Base-by-base conservation (phyloP, 495 filamentous ascomycete species). In the Polyplosphaeria fusca region DNA sequence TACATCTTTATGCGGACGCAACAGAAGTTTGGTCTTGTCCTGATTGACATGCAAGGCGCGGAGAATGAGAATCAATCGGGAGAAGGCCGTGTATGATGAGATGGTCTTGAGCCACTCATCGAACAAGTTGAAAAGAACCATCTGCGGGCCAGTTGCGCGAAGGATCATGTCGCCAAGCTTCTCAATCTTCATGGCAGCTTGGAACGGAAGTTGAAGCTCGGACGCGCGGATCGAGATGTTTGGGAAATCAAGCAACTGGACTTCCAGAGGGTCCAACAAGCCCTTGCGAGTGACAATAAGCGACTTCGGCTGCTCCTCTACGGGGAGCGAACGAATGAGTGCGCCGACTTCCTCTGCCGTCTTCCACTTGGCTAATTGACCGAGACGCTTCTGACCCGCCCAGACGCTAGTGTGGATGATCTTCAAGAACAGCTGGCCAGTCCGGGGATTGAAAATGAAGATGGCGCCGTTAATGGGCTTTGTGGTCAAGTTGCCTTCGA, bases 381-480 rank as follows among this genome's bases (percentile, higher is more conserved):
- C 94, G 14, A 99, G 79, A 87, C 94, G 94, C 73, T 99, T 99
- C 72, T 99, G 94, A 37, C 94, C 94, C 28, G 94, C 94, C 94
- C 94, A 99, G 35, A 99, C 94, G 65, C 91, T 96, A 2, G 94
- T 99, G 74, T 99, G 94, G 62, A 99, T 99, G 67, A 99, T 96
- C 82, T 99, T 99, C 64, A 99, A 72, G 82, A 99, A 99, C 18
- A 99, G 74, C 66, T 99, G 94, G 27, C 94, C 94, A 59, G 94
- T 97, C 42, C 94, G 84, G 16, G 94, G 94, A 68, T 97, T 99
- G 83, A 99, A 96, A 73, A 99, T 97, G 77, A 99, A 97, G 67
- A 99, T 99, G 28, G 94, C 94, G 67, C 94, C 94, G 73, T 99
- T 99, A 76, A 99, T 99, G 19, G 94, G 94, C 74, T 99, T 99